Conservation (phyloP, 306 rosid species). For the Sphenostylis stenocarpa region DNA sequence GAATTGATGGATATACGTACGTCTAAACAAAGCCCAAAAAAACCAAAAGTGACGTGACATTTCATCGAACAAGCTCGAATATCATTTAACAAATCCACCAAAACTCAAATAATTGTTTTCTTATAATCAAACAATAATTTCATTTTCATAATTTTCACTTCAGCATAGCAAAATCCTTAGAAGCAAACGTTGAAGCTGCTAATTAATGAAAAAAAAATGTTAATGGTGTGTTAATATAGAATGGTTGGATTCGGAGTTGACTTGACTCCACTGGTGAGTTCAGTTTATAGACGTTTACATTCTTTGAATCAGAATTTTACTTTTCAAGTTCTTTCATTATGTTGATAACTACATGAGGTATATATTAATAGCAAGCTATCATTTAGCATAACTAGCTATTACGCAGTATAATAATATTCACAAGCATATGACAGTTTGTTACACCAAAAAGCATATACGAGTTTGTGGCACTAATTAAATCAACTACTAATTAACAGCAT, state of each 20-base stretch:
- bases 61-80: slow-evolving; percentile 42
- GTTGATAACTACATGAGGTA: not conserved
- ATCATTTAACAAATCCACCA: not conserved
- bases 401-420: slow-evolving; percentile 25
- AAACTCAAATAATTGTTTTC: not conserved
- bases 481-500: not conserved
- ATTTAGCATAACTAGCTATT: slow-evolving; percentile 29
- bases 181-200: not conserved
- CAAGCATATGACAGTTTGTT: slow-evolving; percentile 22
- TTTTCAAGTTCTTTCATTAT: slow-evolving; percentile 7
- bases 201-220: not conserved
- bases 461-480: slow-evolving; percentile 18
- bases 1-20: slow-evolving; percentile 34
- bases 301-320: slow-evolving; percentile 50
- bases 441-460: slow-evolving; percentile 16
- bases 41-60: slow-evolving; percentile 36
- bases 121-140: too few species aligned
- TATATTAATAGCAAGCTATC: slow-evolving; percentile 7
- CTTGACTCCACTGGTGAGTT: slow-evolving; percentile 55
- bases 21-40: slow-evolving; percentile 13
- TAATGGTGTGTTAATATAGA: not conserved
- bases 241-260: slow-evolving; percentile 57
- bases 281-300: slow-evolving; percentile 23
- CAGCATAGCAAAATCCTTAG: not conserved
- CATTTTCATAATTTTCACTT: too few species aligned